A percentile compares a stretch with the other conserved stretches of the same genome.
Evolutionary conservation across 1,284 basidiomycete genomes (phyloP).

Genomic region (Mycena citricolor): DNA sequence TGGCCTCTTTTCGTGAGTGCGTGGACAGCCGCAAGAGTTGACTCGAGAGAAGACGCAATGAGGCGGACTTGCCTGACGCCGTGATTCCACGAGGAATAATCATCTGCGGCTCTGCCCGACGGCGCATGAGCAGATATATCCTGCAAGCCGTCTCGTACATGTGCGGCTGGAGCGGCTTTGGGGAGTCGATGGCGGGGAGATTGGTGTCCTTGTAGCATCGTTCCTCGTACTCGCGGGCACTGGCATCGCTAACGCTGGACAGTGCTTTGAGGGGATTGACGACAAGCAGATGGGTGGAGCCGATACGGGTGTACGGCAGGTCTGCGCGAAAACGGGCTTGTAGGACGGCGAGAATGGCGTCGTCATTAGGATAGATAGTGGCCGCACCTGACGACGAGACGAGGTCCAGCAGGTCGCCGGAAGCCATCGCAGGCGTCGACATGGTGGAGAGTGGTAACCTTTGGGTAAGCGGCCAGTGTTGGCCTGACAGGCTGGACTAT

Average conservation of each 20-base stretch:
- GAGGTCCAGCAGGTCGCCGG: conserved; percentile 68
- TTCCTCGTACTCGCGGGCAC: conserved; percentile 81
- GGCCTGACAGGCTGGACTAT: no score
- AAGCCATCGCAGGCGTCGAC: conserved; percentile 24
- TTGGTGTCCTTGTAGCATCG: conserved; percentile 74
- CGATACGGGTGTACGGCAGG: conserved; percentile 79
- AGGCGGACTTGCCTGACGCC: conserved; percentile 84
- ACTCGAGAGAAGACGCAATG: conserved; percentile 70
- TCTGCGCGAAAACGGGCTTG: conserved; percentile 85
- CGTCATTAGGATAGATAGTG: conserved; percentile 80
- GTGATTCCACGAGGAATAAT: conserved; percentile 88
- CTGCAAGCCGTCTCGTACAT: conserved; percentile 84
- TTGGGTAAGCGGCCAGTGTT: no score
- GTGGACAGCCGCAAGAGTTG: conserved; percentile 83
- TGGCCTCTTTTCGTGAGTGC: conserved; percentile 73
- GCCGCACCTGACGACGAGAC: conserved; percentile 66
- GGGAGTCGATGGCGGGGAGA: conserved; percentile 57
- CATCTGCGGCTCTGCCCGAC: conserved; percentile 76
- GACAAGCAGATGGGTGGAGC: conserved; percentile 69
- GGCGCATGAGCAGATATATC: conserved; percentile 80
- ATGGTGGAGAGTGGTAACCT: conserved; percentile 11
- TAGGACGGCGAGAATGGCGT: conserved; percentile 75
- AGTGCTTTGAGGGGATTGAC: conserved; percentile 88
- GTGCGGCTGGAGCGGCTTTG: conserved; percentile 75
- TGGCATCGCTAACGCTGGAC: conserved; percentile 78